These are phyloP conservation scores for Ophiosphaerella herpotricha DNA, from an alignment of 2,329 filamentous ascomycete genomes.

Conservation along the genomic window DNA sequence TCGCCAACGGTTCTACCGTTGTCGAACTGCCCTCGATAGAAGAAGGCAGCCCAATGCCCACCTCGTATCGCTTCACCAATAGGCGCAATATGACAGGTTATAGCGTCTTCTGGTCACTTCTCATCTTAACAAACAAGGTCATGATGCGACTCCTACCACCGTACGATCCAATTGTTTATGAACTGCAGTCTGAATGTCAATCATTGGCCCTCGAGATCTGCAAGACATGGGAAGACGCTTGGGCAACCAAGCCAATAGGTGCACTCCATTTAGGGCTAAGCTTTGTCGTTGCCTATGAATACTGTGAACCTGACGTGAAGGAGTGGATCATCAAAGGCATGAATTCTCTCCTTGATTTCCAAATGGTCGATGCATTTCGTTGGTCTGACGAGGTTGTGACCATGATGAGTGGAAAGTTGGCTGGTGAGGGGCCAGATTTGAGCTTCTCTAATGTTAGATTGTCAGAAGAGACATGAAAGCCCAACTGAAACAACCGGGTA, in stretches of 20 bases:
- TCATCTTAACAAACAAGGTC: slow-evolving; percentile 37
- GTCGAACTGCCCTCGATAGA: slow-evolving; percentile 25
- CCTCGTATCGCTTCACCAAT: slow-evolving; percentile 35
- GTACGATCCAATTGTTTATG: slow-evolving; percentile 22
- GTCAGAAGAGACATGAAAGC: no score
- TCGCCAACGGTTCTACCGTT: slow-evolving; percentile 25
- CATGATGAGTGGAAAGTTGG: slow-evolving; percentile 33
- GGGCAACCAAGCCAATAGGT: slow-evolving; percentile 38
- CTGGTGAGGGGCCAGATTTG: slow-evolving; percentile 31
- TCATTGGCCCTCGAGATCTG: slow-evolving; percentile 36
- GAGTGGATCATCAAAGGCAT: slow-evolving; percentile 33
- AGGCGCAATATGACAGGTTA: slow-evolving; percentile 39
- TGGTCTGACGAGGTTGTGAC: slow-evolving; percentile 34
- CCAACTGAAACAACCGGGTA: no score
- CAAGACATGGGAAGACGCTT: slow-evolving; percentile 43
- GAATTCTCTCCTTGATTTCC: slow-evolving; percentile 34
- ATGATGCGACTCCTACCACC: slow-evolving; percentile 34
- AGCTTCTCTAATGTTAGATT: slow-evolving; percentile 18
- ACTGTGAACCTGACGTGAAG: slow-evolving; percentile 27
- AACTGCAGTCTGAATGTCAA: slow-evolving; percentile 33
- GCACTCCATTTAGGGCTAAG: slow-evolving; percentile 38
- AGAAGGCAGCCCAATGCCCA: slow-evolving; percentile 22
- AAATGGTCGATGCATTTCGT: slow-evolving; percentile 31
- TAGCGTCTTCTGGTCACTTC: slow-evolving; percentile 38
- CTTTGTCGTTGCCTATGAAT: slow-evolving; percentile 41